Evolutionary conservation across 2,329 filamentous ascomycete species (phyloP).

Genomic region (Penicillium sumatraense): DNA sequence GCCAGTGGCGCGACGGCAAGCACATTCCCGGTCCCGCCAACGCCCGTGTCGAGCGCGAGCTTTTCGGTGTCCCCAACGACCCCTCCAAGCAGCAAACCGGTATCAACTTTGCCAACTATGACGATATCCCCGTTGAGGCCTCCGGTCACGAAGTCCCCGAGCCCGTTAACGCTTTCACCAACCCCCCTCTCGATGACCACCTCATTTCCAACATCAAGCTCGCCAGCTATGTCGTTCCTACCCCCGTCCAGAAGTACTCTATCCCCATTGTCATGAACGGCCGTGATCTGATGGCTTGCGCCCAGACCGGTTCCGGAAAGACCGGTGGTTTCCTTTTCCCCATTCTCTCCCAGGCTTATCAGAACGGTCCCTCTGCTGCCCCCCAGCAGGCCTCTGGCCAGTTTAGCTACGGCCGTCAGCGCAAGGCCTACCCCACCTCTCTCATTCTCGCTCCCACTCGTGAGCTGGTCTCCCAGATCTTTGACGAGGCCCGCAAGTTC

Average conservation of each 20-base stretch:
- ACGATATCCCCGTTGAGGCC: conserved; percentile 97
- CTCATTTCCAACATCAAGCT: conserved; percentile 91
- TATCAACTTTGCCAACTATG: conserved; percentile 99
- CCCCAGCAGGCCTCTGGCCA: conserved; percentile 66
- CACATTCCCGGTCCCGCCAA: conserved; percentile 90
- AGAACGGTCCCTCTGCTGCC: conserved; percentile 76
- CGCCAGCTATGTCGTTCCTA: conserved; percentile 92
- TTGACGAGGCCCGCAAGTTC: conserved; percentile 96
- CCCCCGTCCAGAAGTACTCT: conserved; percentile 98
- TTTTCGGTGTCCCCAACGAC: conserved; percentile 90
- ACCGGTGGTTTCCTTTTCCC: conserved; percentile 99
- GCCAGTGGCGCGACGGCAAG: conserved; percentile 96
- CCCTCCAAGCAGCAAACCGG: conserved; percentile 94
- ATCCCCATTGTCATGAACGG: conserved; percentile 98
- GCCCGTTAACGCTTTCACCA: conserved; percentile 85
- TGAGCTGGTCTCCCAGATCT: conserved; percentile 98
- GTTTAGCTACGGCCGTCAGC: conserved; percentile 82
- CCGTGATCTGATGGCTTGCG: conserved; percentile 98
- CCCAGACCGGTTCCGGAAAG: conserved; percentile 99
- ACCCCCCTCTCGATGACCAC: conserved; percentile 94
- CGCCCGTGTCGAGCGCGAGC: conserved; percentile 87
- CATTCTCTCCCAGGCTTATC: conserved; percentile 96
- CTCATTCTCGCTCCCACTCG: conserved; percentile 95
- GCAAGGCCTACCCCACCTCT: conserved; percentile 96
- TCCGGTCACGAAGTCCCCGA: conserved; percentile 93